phyloP scores from a whole-genome alignment of 371 early-diverging fungal genomes.

The Syncephalastrum racemosum region DNA sequence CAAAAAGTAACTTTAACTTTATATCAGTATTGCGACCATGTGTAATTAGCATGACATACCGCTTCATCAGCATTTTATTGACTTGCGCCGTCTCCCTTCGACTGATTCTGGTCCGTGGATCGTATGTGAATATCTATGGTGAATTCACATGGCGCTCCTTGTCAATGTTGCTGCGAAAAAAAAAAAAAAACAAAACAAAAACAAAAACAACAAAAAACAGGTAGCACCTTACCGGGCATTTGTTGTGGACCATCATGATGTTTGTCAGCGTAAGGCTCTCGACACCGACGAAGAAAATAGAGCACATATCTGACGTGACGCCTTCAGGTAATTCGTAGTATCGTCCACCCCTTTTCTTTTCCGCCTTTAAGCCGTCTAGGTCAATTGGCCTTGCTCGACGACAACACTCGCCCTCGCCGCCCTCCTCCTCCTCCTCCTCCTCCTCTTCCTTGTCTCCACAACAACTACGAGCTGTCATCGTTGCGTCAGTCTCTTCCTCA shows the following conservation, averaged over 20 bases:
- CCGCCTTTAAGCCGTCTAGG: slow-evolving; percentile 14
- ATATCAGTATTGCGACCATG: slow-evolving; percentile 1
- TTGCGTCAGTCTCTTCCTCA: neutral
- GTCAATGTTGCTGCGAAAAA: neutral
- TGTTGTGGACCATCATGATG: slow-evolving; percentile 78
- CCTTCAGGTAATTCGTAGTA: slow-evolving; percentile 53
- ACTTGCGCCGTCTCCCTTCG: slow-evolving; percentile 65
- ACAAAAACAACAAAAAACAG: neutral
- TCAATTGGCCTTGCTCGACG: slow-evolving; percentile 4
- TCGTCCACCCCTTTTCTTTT: slow-evolving; percentile 47
- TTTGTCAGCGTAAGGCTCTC: slow-evolving; percentile 87
- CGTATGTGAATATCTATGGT: slow-evolving; percentile 58
- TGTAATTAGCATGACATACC: slow-evolving; percentile 37
- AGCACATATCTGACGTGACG: slow-evolving; percentile 52
- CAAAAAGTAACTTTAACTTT: slow-evolving; percentile 58
- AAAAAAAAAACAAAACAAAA: neutral
- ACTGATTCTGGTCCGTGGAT: slow-evolving; percentile 55
- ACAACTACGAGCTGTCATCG: neutral
- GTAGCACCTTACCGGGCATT: slow-evolving; percentile 46
- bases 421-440: neutral
- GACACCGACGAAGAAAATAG: slow-evolving; percentile 80
- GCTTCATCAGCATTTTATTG: slow-evolving; percentile 72
- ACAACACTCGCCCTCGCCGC: neutral
- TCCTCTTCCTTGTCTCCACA: slow-evolving; percentile 10
- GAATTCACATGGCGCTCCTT: neutral